Evolutionary conservation across 1,139 yeast genomes (phyloP).

Genomic region (Dujonia santamariae): DNA sequence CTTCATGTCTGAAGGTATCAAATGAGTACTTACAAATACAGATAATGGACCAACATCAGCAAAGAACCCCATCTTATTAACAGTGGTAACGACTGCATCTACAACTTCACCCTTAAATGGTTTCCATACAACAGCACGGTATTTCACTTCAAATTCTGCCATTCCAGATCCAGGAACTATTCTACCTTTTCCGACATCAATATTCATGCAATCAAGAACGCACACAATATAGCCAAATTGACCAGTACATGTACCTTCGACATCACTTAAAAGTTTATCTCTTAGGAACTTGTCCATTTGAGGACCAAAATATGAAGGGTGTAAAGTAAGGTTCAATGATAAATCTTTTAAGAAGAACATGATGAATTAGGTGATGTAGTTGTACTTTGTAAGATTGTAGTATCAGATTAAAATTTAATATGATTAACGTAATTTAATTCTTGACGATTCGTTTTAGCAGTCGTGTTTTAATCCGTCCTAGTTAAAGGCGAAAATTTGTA

Average conservation of each 20-base stretch:
- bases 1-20: slow-evolving; percentile 91
- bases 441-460: not conserved
- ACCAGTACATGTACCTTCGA: slow-evolving; percentile 98
- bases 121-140: slow-evolving; percentile 96
- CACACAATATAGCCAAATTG: slow-evolving; percentile 97
- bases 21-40: slow-evolving; percentile 91
- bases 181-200: slow-evolving; percentile 93
- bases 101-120: slow-evolving; percentile 99
- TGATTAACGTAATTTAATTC: not conserved
- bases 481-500: slow-evolving; percentile 3
- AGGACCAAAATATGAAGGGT: slow-evolving; percentile 97
- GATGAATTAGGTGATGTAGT: slow-evolving; percentile 6
- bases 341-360: slow-evolving; percentile 73
- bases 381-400: not conserved
- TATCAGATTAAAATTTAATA: not conserved
- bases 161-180: slow-evolving; percentile 87
- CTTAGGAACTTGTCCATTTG: slow-evolving; percentile 93
- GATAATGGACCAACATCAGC: slow-evolving; percentile 98
- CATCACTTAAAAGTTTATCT: slow-evolving; percentile 87
- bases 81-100: slow-evolving; percentile 92
- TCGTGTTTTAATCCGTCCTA: too few relatives aligned
- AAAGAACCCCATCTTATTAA: slow-evolving; percentile 94
- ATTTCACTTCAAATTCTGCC: slow-evolving; percentile 95
- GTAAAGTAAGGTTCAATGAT: slow-evolving; percentile 85
- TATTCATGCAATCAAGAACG: slow-evolving; percentile 90